phyloP scores from a whole-genome alignment of 345 rosid species.

The Aethionema arabicum region DNA sequence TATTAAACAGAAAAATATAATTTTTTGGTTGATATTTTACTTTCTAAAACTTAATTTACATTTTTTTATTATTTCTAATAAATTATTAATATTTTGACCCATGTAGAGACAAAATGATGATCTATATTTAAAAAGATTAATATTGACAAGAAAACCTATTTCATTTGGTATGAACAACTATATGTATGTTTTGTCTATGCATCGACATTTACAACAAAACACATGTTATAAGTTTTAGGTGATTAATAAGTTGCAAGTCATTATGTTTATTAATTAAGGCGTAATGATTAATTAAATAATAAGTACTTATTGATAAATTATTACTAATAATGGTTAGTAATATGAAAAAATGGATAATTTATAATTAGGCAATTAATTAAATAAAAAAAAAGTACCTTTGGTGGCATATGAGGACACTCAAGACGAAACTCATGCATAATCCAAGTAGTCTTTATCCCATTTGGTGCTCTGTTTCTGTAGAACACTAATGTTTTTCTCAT shows the following conservation, averaged over 20 bases:
- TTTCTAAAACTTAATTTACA: no score
- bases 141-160: no score
- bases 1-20: no score
- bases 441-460: constrained; percentile 95
- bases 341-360: constrained; percentile 18
- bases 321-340: constrained; percentile 30
- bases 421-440: constrained; percentile 99
- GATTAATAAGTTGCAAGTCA: constrained; percentile 15
- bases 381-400: constrained; percentile 61
- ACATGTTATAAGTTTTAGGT: constrained; percentile 28
- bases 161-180: constrained; percentile 19
- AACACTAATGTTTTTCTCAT: constrained; percentile 98
- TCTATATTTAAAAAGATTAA: no score
- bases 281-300: constrained; percentile 18
- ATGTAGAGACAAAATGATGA: not conserved
- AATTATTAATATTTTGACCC: not conserved
- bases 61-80: no score
- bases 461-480: constrained; percentile 86
- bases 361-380: constrained; percentile 11
- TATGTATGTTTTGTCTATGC: constrained; percentile 16
- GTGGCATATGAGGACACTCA: constrained; percentile 88
- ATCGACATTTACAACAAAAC: constrained; percentile 25
- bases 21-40: no score
- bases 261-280: constrained; percentile 15
- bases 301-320: constrained; percentile 20